These are phyloP conservation scores for Kwoniella dendrophila DNA, from an alignment of 768 basidiomycete genomes.

Conservation along the genomic window DNA sequence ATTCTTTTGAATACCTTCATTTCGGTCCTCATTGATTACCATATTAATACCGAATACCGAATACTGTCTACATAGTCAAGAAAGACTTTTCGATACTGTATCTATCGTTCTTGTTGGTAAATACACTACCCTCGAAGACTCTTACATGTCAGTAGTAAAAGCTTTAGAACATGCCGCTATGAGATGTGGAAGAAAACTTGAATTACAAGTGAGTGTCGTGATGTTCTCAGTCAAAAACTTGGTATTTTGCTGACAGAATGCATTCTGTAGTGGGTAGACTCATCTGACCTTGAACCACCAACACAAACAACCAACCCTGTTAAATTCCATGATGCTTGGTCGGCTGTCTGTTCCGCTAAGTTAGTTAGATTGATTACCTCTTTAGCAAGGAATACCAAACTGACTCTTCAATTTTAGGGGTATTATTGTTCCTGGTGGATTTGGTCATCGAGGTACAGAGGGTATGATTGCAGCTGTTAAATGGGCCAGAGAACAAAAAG, in stretches of 20 bases:
- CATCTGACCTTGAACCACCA: slow-evolving; percentile 82
- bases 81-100: slow-evolving; percentile 85
- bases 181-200: slow-evolving; percentile 80
- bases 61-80: slow-evolving; percentile 69
- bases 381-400: not conserved
- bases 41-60: too few relatives aligned
- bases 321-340: slow-evolving; percentile 94
- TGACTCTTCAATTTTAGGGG: slow-evolving; percentile 62
- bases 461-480: slow-evolving; percentile 99
- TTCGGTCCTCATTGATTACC: too few relatives aligned
- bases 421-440: slow-evolving; percentile 95
- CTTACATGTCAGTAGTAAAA: slow-evolving; percentile 98
- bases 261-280: slow-evolving; percentile 82
- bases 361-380: slow-evolving; percentile 50
- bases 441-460: slow-evolving; percentile 88
- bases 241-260: slow-evolving; percentile 8
- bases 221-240: not conserved
- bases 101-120: slow-evolving; percentile 92
- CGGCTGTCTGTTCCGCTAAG: slow-evolving; percentile 85
- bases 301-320: slow-evolving; percentile 78
- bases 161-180: slow-evolving; percentile 96
- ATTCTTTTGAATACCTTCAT: not conserved
- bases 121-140: slow-evolving; percentile 94
- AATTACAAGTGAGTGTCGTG: slow-evolving; percentile 67
- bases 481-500: slow-evolving; percentile 90